Evolutionary conservation across 1,284 basidiomycete genomes (phyloP).

Genomic region (Apiotrichum veenhuisii): DNA sequence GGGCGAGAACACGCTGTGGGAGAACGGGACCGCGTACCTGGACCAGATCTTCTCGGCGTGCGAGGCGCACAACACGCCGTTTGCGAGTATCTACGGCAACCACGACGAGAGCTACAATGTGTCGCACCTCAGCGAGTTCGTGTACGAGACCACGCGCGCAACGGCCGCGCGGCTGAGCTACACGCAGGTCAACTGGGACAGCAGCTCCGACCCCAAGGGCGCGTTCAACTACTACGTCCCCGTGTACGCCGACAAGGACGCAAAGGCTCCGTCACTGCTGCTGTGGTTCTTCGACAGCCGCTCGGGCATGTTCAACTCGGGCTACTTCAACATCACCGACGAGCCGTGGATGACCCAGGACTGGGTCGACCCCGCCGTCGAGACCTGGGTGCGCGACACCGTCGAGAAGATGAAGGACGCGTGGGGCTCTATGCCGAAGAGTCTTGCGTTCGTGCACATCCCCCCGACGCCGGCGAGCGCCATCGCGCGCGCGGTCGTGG

Average conservation of each 20-base stretch:
- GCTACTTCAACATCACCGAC: slow-evolving; percentile 4
- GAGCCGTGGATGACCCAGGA: slow-evolving; percentile 15
- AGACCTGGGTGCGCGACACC: slow-evolving; percentile 7
- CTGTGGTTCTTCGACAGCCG: slow-evolving; percentile 28
- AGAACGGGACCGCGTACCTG: slow-evolving; percentile 20
- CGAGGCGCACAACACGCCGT: slow-evolving; percentile 11
- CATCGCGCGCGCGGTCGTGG: neutral
- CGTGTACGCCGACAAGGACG: slow-evolving; percentile 11
- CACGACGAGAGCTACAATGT: slow-evolving; percentile 32
- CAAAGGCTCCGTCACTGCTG: slow-evolving; percentile 16
- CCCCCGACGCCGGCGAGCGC: slow-evolving; percentile 1
- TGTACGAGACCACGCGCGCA: slow-evolving; percentile 3
- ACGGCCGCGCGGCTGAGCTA: neutral
- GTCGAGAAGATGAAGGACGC: neutral
- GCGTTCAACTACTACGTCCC: slow-evolving; percentile 26
- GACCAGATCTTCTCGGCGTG: slow-evolving; percentile 20
- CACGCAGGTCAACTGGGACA: slow-evolving; percentile 4
- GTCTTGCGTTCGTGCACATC: slow-evolving; percentile 24
- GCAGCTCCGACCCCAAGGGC: slow-evolving; percentile 7
- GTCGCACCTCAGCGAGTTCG: slow-evolving; percentile 1
- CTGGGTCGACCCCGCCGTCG: slow-evolving; percentile 23
- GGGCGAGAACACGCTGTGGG: slow-evolving; percentile 24
- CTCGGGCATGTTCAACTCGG: slow-evolving; percentile 14
- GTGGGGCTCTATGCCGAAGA: slow-evolving; percentile 18
- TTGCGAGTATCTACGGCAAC: slow-evolving; percentile 20